These are phyloP conservation scores for Linum lewisii DNA, from an alignment of 345 rosid species.

Conservation along the genomic window DNA sequence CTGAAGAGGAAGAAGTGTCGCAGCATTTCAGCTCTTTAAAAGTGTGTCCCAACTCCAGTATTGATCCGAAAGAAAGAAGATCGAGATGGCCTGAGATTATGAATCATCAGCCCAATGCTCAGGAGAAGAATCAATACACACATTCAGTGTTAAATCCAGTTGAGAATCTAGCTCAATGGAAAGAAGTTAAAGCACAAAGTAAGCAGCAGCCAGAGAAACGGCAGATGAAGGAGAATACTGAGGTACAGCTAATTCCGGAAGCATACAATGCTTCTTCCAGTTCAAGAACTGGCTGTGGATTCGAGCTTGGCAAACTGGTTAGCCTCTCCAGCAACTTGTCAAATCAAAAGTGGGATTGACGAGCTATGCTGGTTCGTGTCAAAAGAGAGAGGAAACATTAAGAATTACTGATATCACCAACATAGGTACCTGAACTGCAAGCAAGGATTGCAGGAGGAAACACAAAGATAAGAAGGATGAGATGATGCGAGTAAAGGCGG, in stretches of 20 bases:
- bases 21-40: conserved; percentile 12
- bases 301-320: conserved; percentile 26
- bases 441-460: too few species aligned
- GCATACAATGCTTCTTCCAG: conserved; percentile 9
- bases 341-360: conserved; percentile 11
- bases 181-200: conserved; percentile 16
- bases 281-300: conserved; percentile 13
- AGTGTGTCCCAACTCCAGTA: conserved; percentile 10
- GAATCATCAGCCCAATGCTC: background rate
- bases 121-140: conserved; percentile 11
- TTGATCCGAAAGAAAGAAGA: conserved; percentile 7
- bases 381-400: conserved; percentile 19
- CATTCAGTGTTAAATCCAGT: conserved; percentile 23
- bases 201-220: conserved; percentile 5
- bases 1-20: background rate
- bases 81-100: background rate
- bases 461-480: too few species aligned
- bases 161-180: conserved; percentile 25
- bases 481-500: background rate
- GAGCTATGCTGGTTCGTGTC: conserved; percentile 16
- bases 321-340: conserved; percentile 9
- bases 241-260: conserved; percentile 4
- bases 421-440: conserved; percentile 15
- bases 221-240: conserved; percentile 19
- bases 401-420: conserved; percentile 33